Evolutionary conservation across 805 yeast genomes (phyloP), one percentile per base, ranked within the genome.

Genomic region (Yamadazyma tumulicola): DNA sequence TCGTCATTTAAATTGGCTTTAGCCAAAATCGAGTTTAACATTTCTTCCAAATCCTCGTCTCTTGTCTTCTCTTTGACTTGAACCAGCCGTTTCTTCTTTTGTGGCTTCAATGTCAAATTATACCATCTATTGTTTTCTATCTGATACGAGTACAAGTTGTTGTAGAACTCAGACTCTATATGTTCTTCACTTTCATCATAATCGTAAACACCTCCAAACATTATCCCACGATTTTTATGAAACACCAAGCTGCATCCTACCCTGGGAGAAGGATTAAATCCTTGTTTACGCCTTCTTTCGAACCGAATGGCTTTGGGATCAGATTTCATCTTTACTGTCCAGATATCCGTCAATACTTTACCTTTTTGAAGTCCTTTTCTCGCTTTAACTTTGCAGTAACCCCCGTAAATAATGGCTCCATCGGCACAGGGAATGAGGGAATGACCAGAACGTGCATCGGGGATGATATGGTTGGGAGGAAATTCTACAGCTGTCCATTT

Each of bases 191-290:
- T 91, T 59, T 91, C 98, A 48, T 89, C 96, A 42, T 75, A 85
- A 58, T 91, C 97, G 51, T 76, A 89, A 10, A 93, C 98, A 49
- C 97, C 97, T 24, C 97, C 97, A 64, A 91, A 93, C 52, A 89
- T 51, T 7, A 91, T 73, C 38, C 97, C 97, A 64, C 97, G 78
- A 39, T 94, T 94, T 49, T 85, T 84, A 59, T 91, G 97, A 45
- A 72, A 72, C 7, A 80, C 88, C 81, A 91, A 76, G 4, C 94
- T 81, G 52, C 95, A 84, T 0, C 98, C 97, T n/a, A 86, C 96
- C 49, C 97, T 74, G 10, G 97, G 85, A 1, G 91, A 77, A 4
- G 97, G 97, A 41, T 81, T 88, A 55, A 81, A 85, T 3, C 95
- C 95, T 53, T 86, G 91, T 47, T 85, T 87, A 42, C 85, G 76